Base-by-base conservation (phyloP, 1,284 basidiomycete genomes). In the Ustilago sp. region DNA sequence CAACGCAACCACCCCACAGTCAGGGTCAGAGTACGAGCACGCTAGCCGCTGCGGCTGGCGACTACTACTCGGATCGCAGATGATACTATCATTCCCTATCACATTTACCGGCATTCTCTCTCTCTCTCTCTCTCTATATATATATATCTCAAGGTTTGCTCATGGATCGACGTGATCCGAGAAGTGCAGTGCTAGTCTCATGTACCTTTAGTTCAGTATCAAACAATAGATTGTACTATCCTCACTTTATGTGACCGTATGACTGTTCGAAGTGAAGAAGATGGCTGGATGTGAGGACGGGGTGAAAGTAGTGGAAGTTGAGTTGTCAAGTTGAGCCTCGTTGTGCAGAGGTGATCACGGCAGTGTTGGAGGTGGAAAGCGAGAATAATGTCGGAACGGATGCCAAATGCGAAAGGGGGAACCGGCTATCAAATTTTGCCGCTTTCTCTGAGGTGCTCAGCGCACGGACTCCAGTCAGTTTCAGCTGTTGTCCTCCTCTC, bases 11-110 rank as follows among this genome's bases (percentile, higher is more conserved):
- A 38, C 15, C 62, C 5, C 68, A 63, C 11, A 60, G 70, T n/a
- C 66, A 68, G n/a, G 59, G 55, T 38, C 61, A 63, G 38, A 61
- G 53, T n/a, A 60, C 53, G 13, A 77, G 74, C 48, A 77, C 74
- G 39, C 58, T 77, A 4, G 74, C 69, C 8, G 69, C 58, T 5
- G 74, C 74, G 4, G 57, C 69, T 11, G 65, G 63, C 15, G 69
- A 72, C 28, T 77, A 77, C 43, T 71, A 70, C 8, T 28, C 62
- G 4, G 70, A 73, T 12, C 60, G 64, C 17, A 53, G 63, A 45
- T 71, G 53, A 60, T 61, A 31, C 45, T 17, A 28, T 13, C 12
- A 32, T 28, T 51, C 28, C 48, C n/a, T 31, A 19, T 8, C 41
- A 8, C 36, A 43, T 47, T 35, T 31, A 38, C 23, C 23, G 3